These are phyloP conservation scores for Tuber brumale DNA, from an alignment of 495 filamentous ascomycete genomes.

Conservation along the genomic window DNA sequence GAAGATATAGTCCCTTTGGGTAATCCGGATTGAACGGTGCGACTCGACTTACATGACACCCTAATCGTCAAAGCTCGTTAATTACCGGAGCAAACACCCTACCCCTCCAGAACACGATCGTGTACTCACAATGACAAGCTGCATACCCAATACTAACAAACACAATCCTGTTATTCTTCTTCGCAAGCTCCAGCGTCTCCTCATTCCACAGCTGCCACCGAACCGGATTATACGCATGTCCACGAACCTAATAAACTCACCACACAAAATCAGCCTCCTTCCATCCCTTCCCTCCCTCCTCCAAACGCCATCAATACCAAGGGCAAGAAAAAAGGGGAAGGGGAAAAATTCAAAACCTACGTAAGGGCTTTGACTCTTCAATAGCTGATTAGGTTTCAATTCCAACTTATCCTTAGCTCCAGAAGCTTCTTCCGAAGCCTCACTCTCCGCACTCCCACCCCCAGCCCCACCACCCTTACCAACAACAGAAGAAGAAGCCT, in stretches of 20 bases:
- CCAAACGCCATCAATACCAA: background rate
- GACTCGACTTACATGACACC: constrained; percentile 42
- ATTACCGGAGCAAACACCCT: constrained; percentile 5
- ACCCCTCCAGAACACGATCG: background rate
- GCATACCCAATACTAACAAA: constrained; percentile 95
- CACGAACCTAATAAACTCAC: constrained; percentile 44
- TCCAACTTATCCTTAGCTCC: constrained; percentile 33
- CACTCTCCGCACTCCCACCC: constrained; percentile 11
- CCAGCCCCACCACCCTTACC: constrained; percentile 7
- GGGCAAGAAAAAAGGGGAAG: background rate
- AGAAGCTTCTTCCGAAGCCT: constrained; percentile 19
- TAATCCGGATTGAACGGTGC: constrained; percentile 12
- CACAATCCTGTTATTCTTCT: constrained; percentile 71
- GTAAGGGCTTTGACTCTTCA: constrained; percentile 39
- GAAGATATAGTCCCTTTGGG: background rate
- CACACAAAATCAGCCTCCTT: constrained; percentile 1
- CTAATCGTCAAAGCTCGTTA: constrained; percentile 27
- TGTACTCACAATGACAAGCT: constrained; percentile 77
- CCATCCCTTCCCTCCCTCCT: background rate
- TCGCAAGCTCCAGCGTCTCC: constrained; percentile 68
- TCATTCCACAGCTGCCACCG: constrained; percentile 88
- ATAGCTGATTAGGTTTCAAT: constrained; percentile 27
- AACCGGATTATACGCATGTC: constrained; percentile 76
- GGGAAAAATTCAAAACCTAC: constrained; percentile 22
- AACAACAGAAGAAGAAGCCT: constrained; percentile 5